Base-by-base conservation (phyloP, 768 basidiomycete genomes). In the Sporobolomyces pararoseus region DNA sequence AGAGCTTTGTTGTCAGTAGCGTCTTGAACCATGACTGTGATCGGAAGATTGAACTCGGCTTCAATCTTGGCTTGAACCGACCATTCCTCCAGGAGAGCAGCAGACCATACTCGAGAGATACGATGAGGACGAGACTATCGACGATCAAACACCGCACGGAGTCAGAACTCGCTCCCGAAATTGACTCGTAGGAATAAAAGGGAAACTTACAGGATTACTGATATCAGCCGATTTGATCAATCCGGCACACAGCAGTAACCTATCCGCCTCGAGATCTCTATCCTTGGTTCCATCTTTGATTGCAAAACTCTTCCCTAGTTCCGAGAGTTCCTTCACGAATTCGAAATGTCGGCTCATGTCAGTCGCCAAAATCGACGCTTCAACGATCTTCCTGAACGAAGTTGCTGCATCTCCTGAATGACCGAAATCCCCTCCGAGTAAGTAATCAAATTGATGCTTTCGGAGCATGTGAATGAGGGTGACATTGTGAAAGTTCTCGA, bases 211-310 rank as follows among this genome's bases (percentile, higher is more conserved):
- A 21, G 96, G 95, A 79, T 99, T 99, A 78, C 91, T 93, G 77
- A 99, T 98, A 81, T 99, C 96, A 23, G 95, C 93, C 77, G 94
- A 96, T 80, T 99, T 98, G 79, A 99, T 87, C 60, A 99, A 81
- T 4, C 89, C 89, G 76, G 97, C 92, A 78, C 91, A 95, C 29
- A 92, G 79, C 62, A 95, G 80, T 31, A 89, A 82, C 74, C 88
- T 84, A 63, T 86, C 84, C 23, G 73, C 63, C 69, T 76, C 74
- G 35, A 59, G 39, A n/a, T 75, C 74, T 46, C 59, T 54, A n/a
- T 58, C 42, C 34, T 32, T 49, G 39, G 67, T 51, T 14, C 64
- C 60, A 7, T 51, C 57, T 47, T 66, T 71, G 25, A 70, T 68
- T 46, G 88, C 79, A 31, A 87, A 76, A 10, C 77, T 77, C 71